Evolutionary conservation across 257 asterid species (phyloP), one percentile per base, ranked within the genome.

Genomic region (Scutellaria baicalensis): DNA sequence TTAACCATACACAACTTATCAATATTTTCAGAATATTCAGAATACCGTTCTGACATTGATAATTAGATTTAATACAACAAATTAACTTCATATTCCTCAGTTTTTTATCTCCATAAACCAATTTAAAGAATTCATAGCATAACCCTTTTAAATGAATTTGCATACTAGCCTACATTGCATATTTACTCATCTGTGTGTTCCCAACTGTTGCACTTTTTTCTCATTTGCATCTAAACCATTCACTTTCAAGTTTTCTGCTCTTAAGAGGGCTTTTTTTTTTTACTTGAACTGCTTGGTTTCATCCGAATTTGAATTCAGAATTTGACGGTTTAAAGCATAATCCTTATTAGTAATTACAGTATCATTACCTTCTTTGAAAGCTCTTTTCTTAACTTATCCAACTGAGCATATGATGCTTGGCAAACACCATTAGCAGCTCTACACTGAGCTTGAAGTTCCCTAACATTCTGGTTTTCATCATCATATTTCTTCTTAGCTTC

Each of bases 401-500:
- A 84, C 72, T 81, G 75, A 35, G 58, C 80, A 82, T 83, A 91
- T 67, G 97, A 93, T 44, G 74, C 89, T 79, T 94, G 97, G 60
- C 97, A 96, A 80, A 84, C 81, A 59, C 81, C 95, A 84, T 89
- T 77, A 51, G 99, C 99, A 72, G 85, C 96, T 66, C 82, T 84
- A 75, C 80, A 85, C 75, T 76, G 90, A 50, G 76, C 75, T 76
- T 82, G 90, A 70, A 91, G 84, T 62, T 94, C 97, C 86, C 68
- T 85, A 64, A 91, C 75, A 80, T 75, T 83, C 63, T 70, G 78
- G 75, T 75, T 80, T 75, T 89, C 97, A 33, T 76, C 89, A 17
- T 88, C 93, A 67, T 80, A 88, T 78, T 78, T 87, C 70, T 62
- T 85, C 72, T 74, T 86, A 5, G 89, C 91, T 70, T 81, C 89